Base-by-base conservation (phyloP, 345 rosid genomes). In the Salix suchowensis region DNA sequence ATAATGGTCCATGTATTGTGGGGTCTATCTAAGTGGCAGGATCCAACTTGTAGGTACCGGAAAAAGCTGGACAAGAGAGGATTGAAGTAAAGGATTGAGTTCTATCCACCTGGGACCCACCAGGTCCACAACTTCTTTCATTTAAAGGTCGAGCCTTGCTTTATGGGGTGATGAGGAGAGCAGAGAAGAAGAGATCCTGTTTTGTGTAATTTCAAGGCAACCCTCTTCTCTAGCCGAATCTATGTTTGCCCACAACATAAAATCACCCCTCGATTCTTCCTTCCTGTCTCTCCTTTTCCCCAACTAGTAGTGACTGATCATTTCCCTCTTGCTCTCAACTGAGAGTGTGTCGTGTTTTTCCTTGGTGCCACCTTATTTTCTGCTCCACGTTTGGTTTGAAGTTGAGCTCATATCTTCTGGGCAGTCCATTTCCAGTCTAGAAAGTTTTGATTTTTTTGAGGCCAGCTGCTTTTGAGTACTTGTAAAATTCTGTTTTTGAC, bases 71-170 rank as follows among this genome's bases (percentile, higher is more conserved):
- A 61, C 62, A 4, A 61, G 62, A 40, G 55, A 64, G 30, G 44
- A 28, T 36, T 30, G 0, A n/a, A 14, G 46, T 37, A 21, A 37
- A 64, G 11, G n/a, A 26, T 72, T 23, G 62, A 26, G 58, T 65
- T 67, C 28, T 66, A 67, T 78, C 81, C 82, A 62, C 65, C 67
- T 75, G 46, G 85, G 84, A 76, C 88, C 88, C 77, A 82, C 80
- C n/a, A 52, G 44, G 62, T 68, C 50, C 74, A 14, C 54, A 42
- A 32, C 74, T 71, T 64, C 30, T 34, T 26, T 42, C 64, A 60
- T 66, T 24, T 64, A 66, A 40, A 40, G 48, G 76, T 16, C 76
- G 60, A 39, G 58, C 44, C 54, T 65, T 40, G 32, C 50, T 34
- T 37, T 75, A 32, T 68, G 74, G 73, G 28, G 66, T 24, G 75